Percentiles rank a stretch among this genome's conserved stretches.
Conservation (phyloP, 441 rosid genomes). For the Mallotus japonicus region DNA sequence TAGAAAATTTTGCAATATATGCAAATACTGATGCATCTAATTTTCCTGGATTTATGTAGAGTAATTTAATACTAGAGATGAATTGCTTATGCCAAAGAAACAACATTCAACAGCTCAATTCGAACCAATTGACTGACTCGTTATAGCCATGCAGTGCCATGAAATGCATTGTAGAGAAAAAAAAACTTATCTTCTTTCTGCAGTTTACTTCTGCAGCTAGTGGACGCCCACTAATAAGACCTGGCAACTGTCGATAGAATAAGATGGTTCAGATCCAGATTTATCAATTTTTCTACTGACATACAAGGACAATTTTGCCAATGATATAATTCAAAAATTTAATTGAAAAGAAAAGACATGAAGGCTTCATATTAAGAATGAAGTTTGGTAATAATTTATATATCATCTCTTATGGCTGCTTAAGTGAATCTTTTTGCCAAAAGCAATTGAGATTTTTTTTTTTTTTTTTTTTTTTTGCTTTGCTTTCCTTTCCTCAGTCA, state of each 20-base stretch:
- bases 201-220: background rate
- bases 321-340: background rate
- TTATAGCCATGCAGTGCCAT: background rate
- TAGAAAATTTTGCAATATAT: background rate
- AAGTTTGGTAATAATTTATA: background rate
- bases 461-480: too few species aligned
- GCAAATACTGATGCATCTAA: background rate
- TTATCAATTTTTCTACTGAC: background rate
- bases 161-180: background rate
- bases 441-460: background rate
- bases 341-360: background rate
- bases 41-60: background rate
- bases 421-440: background rate
- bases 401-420: background rate
- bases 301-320: background rate
- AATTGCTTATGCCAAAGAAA: background rate
- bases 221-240: background rate
- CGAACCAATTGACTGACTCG: background rate
- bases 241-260: background rate
- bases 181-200: background rate
- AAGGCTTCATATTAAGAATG: background rate
- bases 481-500: background rate
- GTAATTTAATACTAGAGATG: background rate
- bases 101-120: background rate
- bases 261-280: background rate